A percentile compares a stretch with the other conserved stretches of the same genome.
phyloP scores from a whole-genome alignment of 176 grass and related monocot species.

The Eremochloa ophiuroides region DNA sequence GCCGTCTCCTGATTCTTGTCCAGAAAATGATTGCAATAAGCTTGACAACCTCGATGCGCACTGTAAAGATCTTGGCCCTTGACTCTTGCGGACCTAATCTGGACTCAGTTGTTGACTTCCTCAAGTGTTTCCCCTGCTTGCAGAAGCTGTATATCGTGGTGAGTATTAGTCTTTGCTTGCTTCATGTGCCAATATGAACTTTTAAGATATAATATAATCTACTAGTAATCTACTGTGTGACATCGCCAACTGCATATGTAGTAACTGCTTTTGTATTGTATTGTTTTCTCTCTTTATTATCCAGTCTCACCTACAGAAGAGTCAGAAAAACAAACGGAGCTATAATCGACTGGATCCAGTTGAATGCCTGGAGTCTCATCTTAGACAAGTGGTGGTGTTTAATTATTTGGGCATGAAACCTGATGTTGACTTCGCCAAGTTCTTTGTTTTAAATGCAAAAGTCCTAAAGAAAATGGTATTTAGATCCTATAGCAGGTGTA shows the following conservation, averaged over 20 bases:
- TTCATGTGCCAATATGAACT: not conserved
- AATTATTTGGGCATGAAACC: too few relatives aligned
- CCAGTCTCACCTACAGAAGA: not conserved
- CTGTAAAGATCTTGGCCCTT: constrained; percentile 9
- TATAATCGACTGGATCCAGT: not conserved
- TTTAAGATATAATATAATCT: not conserved
- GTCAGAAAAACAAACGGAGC: not conserved
- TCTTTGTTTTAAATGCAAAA: too few relatives aligned
- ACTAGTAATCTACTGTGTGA: not conserved
- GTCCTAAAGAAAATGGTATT: too few relatives aligned
- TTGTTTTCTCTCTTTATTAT: not conserved
- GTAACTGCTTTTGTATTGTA: not conserved
- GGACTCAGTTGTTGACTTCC: not conserved
- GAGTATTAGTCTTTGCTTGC: not conserved
- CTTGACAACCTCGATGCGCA: not conserved
- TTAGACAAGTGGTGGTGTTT: too few relatives aligned
- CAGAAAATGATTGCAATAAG: not conserved
- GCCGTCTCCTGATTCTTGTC: not conserved
- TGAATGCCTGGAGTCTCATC: constrained; percentile 5
- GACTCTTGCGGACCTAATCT: constrained; percentile 1
- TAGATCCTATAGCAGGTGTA: too few relatives aligned
- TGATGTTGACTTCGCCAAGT: too few relatives aligned
- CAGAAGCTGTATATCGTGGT: constrained; percentile 6
- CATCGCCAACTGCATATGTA: not conserved
- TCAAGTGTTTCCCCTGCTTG: constrained; percentile 14